These are phyloP conservation scores for Calcarisporium arbuscula DNA, from an alignment of 2,329 filamentous ascomycete species.

Conservation along the genomic window DNA sequence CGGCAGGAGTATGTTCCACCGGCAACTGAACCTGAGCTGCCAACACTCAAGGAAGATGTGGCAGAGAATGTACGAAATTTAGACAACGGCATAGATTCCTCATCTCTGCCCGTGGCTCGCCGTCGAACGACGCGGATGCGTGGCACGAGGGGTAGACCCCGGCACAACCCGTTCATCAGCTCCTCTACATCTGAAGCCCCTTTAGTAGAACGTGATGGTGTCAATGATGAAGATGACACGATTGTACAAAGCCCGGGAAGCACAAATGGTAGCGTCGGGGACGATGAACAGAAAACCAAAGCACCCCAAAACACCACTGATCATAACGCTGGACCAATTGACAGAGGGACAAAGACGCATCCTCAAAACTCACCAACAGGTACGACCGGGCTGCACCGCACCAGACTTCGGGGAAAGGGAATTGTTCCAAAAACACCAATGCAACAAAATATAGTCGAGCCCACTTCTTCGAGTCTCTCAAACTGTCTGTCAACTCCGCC, in stretches of 20 bases:
- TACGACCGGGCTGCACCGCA: no score
- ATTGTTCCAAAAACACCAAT: no score
- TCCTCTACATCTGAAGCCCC: slow-evolving; percentile 22
- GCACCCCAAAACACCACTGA: not conserved
- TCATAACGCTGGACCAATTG: not conserved
- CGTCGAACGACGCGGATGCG: slow-evolving; percentile 17
- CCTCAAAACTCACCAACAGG: no score
- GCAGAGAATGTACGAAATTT: slow-evolving; percentile 6
- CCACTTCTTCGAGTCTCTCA: slow-evolving; percentile 31
- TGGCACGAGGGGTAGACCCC: slow-evolving; percentile 12
- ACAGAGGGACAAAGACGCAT: no score
- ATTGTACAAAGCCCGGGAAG: slow-evolving; percentile 2
- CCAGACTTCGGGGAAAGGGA: no score
- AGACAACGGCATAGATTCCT: slow-evolving; percentile 17
- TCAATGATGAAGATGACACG: slow-evolving; percentile 10
- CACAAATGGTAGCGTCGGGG: no score
- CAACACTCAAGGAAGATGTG: slow-evolving; percentile 21
- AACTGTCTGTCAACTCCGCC: slow-evolving; percentile 35
- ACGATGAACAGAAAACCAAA: no score
- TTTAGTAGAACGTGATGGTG: slow-evolving; percentile 9
- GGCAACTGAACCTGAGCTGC: slow-evolving; percentile 27
- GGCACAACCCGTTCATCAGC: slow-evolving; percentile 20
- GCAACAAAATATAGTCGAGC: not conserved
- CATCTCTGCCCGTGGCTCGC: slow-evolving; percentile 20
- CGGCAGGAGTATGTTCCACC: slow-evolving; percentile 11